Percentiles rank a stretch among this genome's conserved stretches.
Evolutionary conservation across 805 yeast genomes (phyloP).

Genomic region (Nakazawaea holstii): DNA sequence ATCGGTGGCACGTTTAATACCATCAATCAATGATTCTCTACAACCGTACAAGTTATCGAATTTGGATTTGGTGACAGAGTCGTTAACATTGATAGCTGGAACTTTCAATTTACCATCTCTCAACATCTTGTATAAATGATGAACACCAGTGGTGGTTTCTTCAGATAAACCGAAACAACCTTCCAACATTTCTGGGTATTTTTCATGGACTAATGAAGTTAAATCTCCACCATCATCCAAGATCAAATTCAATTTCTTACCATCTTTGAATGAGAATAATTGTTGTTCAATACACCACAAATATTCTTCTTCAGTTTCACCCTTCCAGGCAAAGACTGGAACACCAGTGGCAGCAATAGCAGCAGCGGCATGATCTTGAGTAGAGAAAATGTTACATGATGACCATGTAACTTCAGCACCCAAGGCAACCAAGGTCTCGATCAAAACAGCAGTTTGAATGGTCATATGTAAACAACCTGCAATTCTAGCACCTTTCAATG

Average conservation of each 20-base stretch:
- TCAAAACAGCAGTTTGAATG: slow-evolving; percentile 97
- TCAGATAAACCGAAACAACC: slow-evolving; percentile 95
- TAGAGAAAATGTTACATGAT: slow-evolving; percentile 98
- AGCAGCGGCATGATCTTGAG: slow-evolving; percentile 99
- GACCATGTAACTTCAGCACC: slow-evolving; percentile 99
- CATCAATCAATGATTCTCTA: slow-evolving; percentile 97
- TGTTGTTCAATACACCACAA: slow-evolving; percentile 99
- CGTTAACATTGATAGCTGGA: slow-evolving; percentile 99
- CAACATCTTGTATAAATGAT: slow-evolving; percentile 95
- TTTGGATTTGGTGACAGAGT: slow-evolving; percentile 98
- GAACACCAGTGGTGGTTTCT: slow-evolving; percentile 99
- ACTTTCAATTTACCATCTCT: slow-evolving; percentile 86
- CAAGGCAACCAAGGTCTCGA: slow-evolving; percentile 92
- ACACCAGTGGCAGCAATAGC: slow-evolving; percentile 99
- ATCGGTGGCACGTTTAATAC: slow-evolving; percentile 99
- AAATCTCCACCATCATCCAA: slow-evolving; percentile 99
- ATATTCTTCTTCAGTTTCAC: slow-evolving; percentile 99
- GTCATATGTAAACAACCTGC: slow-evolving; percentile 99
- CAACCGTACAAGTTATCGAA: slow-evolving; percentile 99
- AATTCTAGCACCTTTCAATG: slow-evolving; percentile 96
- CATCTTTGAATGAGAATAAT: slow-evolving; percentile 95
- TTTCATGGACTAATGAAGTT: slow-evolving; percentile 93
- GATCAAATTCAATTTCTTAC: slow-evolving; percentile 90
- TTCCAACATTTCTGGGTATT: slow-evolving; percentile 95
- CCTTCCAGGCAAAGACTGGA: slow-evolving; percentile 99